Conservation (phyloP, 352 stramenopile genomes). For the Globisporangium nodosum region DNA sequence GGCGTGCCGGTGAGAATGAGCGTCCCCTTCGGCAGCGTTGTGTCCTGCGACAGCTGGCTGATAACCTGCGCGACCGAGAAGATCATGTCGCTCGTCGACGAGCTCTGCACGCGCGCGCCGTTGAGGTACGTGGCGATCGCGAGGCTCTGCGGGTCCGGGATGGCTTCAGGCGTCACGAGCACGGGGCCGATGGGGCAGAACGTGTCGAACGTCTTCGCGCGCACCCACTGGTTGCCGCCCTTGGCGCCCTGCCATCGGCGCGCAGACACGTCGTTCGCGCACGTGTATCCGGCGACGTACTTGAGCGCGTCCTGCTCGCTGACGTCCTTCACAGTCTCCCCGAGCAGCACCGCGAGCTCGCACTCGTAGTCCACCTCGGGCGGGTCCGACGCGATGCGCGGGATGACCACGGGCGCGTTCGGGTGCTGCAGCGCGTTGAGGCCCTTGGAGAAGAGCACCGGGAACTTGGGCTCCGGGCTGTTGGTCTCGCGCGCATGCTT, state of each 20-base stretch:
- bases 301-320: conserved; percentile 74
- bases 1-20: conserved; percentile 89
- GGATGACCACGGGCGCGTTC: conserved; percentile 74
- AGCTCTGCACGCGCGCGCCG: conserved; percentile 80
- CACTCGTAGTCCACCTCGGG: conserved; percentile 89
- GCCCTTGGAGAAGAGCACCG: conserved; percentile 88
- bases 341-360: conserved; percentile 86
- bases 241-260: conserved; percentile 85
- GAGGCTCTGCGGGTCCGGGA: conserved; percentile 73
- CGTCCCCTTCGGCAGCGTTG: conserved; percentile 80
- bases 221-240: conserved; percentile 85
- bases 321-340: conserved; percentile 78
- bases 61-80: conserved; percentile 87
- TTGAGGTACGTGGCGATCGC: conserved; percentile 80
- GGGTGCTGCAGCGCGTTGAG: conserved; percentile 75
- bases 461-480: conserved; percentile 69
- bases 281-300: conserved; percentile 87
- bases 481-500: conserved; percentile 87
- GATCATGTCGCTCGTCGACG: conserved; percentile 89
- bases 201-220: conserved; percentile 88
- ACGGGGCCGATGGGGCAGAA: conserved; percentile 87
- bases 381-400: conserved; percentile 53
- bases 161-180: conserved; percentile 70
- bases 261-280: conserved; percentile 85
- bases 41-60: conserved; percentile 86